These are phyloP conservation scores for Pyrrhoderma lamaoense DNA, from an alignment of 1,284 basidiomycete species.

Conservation along the genomic window DNA sequence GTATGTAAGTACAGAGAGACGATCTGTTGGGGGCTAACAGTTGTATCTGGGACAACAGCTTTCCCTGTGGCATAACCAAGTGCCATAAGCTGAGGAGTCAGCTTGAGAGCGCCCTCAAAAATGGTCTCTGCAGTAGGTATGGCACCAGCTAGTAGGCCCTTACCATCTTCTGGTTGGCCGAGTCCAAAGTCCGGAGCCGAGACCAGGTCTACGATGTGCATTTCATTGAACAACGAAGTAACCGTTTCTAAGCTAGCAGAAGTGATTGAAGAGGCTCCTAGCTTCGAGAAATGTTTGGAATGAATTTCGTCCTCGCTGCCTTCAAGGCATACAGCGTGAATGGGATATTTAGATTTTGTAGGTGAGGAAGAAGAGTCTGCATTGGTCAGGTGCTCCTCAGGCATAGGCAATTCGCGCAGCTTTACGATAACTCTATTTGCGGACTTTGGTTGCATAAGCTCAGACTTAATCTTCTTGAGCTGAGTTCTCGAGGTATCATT, in stretches of 20 bases:
- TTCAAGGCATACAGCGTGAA: slow-evolving; percentile 67
- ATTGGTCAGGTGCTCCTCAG: slow-evolving; percentile 27
- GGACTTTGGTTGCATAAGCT: slow-evolving; percentile 55
- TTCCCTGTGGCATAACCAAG: slow-evolving; percentile 69
- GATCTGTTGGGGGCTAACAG: slow-evolving; percentile 65
- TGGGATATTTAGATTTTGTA: slow-evolving; percentile 36
- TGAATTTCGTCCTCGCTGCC: slow-evolving; percentile 54
- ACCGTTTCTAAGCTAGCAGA: slow-evolving; percentile 45
- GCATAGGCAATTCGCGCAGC: slow-evolving; percentile 45
- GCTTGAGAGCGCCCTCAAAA: slow-evolving; percentile 54
- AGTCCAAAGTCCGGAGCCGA: slow-evolving; percentile 50
- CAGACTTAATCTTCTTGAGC: slow-evolving; percentile 61
- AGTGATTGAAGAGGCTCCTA: slow-evolving; percentile 32
- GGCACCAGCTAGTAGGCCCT: slow-evolving; percentile 61
- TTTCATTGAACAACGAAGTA: slow-evolving; percentile 41
- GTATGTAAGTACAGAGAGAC: slow-evolving; percentile 73
- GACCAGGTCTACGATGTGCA: slow-evolving; percentile 54
- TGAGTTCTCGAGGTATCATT: slow-evolving; percentile 40
- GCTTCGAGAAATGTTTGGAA: slow-evolving; percentile 43
- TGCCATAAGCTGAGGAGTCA: slow-evolving; percentile 70
- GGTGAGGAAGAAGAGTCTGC: slow-evolving; percentile 19
- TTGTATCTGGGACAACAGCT: slow-evolving; percentile 52
- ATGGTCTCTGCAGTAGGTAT: slow-evolving; percentile 67
- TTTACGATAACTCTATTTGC: slow-evolving; percentile 66
- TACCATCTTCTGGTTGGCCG: slow-evolving; percentile 46